Percentiles rank a stretch among this genome's conserved stretches.
Evolutionary conservation across 1,284 basidiomycete species (phyloP).

Genomic region (Ceratobasidium sp.): DNA sequence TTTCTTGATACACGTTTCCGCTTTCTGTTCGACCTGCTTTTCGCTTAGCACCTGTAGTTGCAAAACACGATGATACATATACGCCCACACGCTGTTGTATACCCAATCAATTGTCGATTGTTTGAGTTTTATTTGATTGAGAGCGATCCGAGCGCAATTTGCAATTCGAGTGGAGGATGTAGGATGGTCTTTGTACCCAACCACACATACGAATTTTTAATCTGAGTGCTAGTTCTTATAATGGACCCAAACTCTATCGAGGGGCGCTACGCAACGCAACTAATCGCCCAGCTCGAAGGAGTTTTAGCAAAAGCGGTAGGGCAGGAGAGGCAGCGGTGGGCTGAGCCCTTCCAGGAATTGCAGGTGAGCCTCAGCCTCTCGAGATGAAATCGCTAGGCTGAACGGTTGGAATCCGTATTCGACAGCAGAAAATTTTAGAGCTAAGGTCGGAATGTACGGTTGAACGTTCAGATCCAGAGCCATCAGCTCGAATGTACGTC

Average conservation of each 20-base stretch:
- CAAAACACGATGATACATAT: slow-evolving; percentile 21
- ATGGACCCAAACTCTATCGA: background rate
- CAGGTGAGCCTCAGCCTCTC: background rate
- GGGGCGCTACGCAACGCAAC: background rate
- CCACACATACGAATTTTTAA: too few relatives aligned
- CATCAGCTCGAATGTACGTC: slow-evolving; percentile 18
- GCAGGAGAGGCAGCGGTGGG: slow-evolving; percentile 11
- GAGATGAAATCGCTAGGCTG: background rate
- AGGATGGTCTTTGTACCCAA: background rate
- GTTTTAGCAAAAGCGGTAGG: background rate
- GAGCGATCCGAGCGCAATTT: background rate
- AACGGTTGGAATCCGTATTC: too few relatives aligned
- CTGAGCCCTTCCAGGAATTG: background rate
- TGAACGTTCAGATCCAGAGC: slow-evolving; percentile 17
- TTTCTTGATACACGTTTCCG: slow-evolving; percentile 4
- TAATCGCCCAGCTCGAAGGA: slow-evolving; percentile 1
- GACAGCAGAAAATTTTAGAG: background rate
- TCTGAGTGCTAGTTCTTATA: background rate
- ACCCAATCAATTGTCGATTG: background rate
- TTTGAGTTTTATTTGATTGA: background rate
- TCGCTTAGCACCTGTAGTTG: slow-evolving; percentile 4
- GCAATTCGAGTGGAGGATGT: background rate
- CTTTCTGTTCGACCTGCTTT: background rate
- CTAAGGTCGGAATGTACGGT: background rate
- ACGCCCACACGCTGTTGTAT: slow-evolving; percentile 6